These are phyloP conservation scores for Misopates orontium DNA, from an alignment of 257 asterid species.

Conservation along the genomic window DNA sequence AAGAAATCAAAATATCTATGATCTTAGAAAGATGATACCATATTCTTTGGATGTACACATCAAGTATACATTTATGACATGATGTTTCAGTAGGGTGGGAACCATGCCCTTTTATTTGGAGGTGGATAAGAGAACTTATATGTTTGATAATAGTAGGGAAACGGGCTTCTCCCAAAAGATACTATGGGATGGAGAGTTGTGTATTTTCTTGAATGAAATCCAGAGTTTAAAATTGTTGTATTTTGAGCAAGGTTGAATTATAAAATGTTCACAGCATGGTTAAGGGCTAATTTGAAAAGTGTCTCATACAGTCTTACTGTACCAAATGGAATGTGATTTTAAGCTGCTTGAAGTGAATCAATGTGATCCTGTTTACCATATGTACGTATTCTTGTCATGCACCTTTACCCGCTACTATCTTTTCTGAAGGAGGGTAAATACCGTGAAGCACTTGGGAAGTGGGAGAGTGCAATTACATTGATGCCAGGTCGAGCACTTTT, in stretches of 20 bases:
- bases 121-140: not conserved
- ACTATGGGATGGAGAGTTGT: not conserved
- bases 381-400: not conserved
- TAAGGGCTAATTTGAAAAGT: constrained; percentile 6
- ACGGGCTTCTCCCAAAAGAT: not conserved
- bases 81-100: no score
- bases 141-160: not conserved
- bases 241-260: not conserved
- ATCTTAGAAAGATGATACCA: no score
- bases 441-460: constrained; percentile 84
- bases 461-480: constrained; percentile 80
- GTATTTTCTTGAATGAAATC: not conserved
- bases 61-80: no score
- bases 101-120: no score
- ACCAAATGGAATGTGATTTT: constrained; percentile 5
- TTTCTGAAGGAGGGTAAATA: constrained; percentile 63
- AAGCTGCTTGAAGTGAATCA: not conserved
- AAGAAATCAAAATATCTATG: no score
- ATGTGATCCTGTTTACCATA: not conserved
- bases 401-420: constrained; percentile 7
- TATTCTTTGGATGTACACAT: no score
- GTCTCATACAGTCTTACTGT: not conserved
- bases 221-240: constrained; percentile 1
- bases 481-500: constrained; percentile 69
- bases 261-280: not conserved